Conservation (phyloP, 108 stramenopile genomes). For the Hondaea fermentalgiana region DNA sequence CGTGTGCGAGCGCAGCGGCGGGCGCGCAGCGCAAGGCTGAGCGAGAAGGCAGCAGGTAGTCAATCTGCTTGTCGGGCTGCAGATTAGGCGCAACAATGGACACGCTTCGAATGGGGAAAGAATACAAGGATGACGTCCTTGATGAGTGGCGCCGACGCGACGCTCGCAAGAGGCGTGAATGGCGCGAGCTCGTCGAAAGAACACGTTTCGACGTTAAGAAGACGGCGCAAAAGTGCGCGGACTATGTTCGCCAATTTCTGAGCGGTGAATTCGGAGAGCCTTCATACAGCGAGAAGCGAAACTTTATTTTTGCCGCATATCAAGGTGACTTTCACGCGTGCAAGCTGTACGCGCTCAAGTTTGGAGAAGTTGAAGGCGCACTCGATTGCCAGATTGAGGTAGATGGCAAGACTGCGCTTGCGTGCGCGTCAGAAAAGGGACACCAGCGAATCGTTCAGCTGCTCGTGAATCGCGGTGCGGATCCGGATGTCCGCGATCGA, state of each 20-base stretch:
- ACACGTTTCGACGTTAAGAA: neutral
- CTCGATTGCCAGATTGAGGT: neutral
- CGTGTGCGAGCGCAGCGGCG: no score
- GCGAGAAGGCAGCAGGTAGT: no score
- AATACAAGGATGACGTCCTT: neutral
- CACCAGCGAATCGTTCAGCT: neutral
- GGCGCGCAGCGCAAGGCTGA: no score
- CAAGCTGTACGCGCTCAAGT: neutral
- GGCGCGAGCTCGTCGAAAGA: neutral
- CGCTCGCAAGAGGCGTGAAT: neutral
- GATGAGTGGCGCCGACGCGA: neutral
- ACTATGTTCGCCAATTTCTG: neutral
- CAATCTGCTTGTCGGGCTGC: neutral
- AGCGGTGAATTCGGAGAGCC: conserved; percentile 2
- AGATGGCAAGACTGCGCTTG: neutral
- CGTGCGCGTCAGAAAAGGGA: neutral
- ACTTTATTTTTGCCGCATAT: neutral
- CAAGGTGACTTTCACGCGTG: neutral
- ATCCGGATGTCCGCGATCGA: neutral
- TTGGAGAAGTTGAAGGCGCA: neutral
- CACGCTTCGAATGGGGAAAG: neutral
- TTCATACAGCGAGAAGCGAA: neutral
- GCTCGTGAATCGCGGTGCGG: neutral
- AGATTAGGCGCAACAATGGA: neutral
- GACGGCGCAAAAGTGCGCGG: neutral